Evolutionary conservation across 1,139 yeast genomes (phyloP).

Genomic region (Barnettozyma hawaiiensis): DNA sequence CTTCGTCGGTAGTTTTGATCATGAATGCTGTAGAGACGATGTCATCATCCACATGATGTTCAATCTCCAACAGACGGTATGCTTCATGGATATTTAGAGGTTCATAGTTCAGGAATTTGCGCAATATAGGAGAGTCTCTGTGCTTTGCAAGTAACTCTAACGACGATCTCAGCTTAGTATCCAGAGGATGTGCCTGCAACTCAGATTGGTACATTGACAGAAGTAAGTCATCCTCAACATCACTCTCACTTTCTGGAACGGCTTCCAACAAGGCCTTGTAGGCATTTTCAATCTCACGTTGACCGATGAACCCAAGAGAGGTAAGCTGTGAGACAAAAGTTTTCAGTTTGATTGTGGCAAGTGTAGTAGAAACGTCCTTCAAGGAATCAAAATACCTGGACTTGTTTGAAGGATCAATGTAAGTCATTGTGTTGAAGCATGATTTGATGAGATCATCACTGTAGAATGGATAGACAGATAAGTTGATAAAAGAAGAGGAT

Average conservation of each 20-base stretch:
- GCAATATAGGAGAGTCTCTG: conserved; percentile 40
- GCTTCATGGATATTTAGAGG: conserved; percentile 53
- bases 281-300: conserved; percentile 51
- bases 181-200: conserved; percentile 33
- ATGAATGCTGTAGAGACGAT: conserved; percentile 67
- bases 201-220: conserved; percentile 43
- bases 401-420: conserved; percentile 47
- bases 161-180: conserved; percentile 33
- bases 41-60: conserved; percentile 68
- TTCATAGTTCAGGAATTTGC: conserved; percentile 46
- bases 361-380: conserved; percentile 39
- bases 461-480: conserved; percentile 58
- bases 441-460: conserved; percentile 55
- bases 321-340: conserved; percentile 48
- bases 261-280: conserved; percentile 47
- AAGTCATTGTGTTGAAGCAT: conserved; percentile 52
- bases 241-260: conserved; percentile 27
- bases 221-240: conserved; percentile 39
- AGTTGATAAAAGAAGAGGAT: conserved; percentile 36
- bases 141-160: conserved; percentile 41
- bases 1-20: conserved; percentile 49
- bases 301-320: conserved; percentile 57
- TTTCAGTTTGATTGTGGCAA: conserved; percentile 42
- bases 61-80: conserved; percentile 53
- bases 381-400: conserved; percentile 70